Percentiles rank a stretch among this genome's conserved stretches.
phyloP scores from a whole-genome alignment of 1,139 yeast genomes.

The Debaryomyces robertsiae region DNA sequence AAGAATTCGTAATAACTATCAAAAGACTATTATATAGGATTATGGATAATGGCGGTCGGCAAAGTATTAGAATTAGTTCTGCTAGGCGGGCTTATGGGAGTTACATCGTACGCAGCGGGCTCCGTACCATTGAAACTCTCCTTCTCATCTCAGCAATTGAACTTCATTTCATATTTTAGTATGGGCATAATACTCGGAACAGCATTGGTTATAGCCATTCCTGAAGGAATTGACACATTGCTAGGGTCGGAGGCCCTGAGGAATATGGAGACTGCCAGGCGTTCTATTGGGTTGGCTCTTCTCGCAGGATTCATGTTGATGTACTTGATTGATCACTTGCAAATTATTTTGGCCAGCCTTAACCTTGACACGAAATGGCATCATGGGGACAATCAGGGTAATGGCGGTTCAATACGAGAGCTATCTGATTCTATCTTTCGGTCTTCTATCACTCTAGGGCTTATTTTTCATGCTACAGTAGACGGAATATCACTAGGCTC shows the following conservation, averaged over 20 bases:
- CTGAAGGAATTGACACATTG: constrained; percentile 65
- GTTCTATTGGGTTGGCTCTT: constrained; percentile 33
- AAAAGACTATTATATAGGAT: neutral
- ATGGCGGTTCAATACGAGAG: constrained; percentile 9
- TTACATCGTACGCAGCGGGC: constrained; percentile 36
- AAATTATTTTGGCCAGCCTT: constrained; percentile 6
- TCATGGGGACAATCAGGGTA: neutral
- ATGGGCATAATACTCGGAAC: constrained; percentile 69
- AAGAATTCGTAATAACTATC: too few relatives aligned
- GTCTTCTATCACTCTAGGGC: constrained; percentile 58
- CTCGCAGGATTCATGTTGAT: constrained; percentile 54
- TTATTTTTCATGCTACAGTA: constrained; percentile 65
- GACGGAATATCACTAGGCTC: constrained; percentile 81
- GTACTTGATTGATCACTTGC: constrained; percentile 45
- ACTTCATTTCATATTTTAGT: constrained; percentile 48
- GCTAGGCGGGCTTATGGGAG: constrained; percentile 27
- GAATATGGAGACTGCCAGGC: constrained; percentile 21
- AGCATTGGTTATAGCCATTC: constrained; percentile 63
- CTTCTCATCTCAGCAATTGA: constrained; percentile 20
- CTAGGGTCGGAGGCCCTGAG: constrained; percentile 27
- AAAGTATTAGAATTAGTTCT: constrained; percentile 3
- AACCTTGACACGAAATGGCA: constrained; percentile 2
- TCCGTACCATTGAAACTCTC: constrained; percentile 30
- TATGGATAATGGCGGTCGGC: constrained; percentile 1
- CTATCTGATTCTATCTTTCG: constrained; percentile 23